Evolutionary conservation across 2,329 filamentous ascomycete species (phyloP), one percentile per base, ranked within the genome.

Genomic region (Dendrostoma leiphaemia): DNA sequence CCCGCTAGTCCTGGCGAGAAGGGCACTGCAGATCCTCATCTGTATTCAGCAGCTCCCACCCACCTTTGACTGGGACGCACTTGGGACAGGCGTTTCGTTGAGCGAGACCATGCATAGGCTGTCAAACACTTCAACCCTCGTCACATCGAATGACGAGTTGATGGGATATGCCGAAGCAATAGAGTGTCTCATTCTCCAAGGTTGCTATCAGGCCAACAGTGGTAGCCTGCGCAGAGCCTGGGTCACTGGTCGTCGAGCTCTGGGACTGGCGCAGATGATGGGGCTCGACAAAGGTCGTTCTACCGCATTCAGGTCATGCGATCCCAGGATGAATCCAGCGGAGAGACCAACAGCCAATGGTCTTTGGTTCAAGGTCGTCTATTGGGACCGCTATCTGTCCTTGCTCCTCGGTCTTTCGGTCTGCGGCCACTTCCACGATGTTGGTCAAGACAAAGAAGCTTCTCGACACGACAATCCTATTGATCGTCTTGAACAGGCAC

Each of bases 141-240:
- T 84, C 3, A 76, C 76, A 0, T 72, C 71, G 4, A 75, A 81
- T 34, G 78, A 83, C 41, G 75, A 80, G 35, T 65, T 84, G 4
- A 65, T 79, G 1, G 74, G 75, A 21, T 78, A 74, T 3, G 61
- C 77, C 1, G 80, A 84, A 61, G 80, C 80, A 2, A 62, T 84
- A 1, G 77, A 83, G 63, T 77, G 76, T 48, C 65, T 84, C 0
- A 62, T 76, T 21, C 63, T 84, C 0, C 69, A 79, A 34, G 70
- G 71, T 17, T 64, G 78, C 49, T 81, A 76, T 60, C 76, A 82
- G 49, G 69, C 72, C 34, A 81, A 83, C 53, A 72, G 71, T 0
- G 82, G 82, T 1, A 81, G 80, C 41, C 67, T 82, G 2, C 74
- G 80, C 21, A 77, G 78, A 41, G 70, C 79, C 2, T 85, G 81